Evolutionary conservation across 2,329 filamentous ascomycete genomes (phyloP).

Genomic region (Chrysoporthe puriensis): DNA sequence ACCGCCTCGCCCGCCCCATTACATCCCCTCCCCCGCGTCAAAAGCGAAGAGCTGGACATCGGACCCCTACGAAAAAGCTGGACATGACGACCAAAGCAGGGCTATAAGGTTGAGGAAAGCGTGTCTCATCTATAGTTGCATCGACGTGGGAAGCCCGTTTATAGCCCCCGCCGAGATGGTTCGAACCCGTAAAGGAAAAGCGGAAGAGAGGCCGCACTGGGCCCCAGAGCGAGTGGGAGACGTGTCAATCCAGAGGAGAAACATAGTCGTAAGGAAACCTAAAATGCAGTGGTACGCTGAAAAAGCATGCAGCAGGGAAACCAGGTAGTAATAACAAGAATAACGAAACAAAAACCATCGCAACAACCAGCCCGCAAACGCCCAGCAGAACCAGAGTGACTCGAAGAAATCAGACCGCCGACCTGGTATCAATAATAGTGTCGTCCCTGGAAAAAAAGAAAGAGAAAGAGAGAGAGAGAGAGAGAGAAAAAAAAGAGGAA

Average conservation of each 20-base stretch:
- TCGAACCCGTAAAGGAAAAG: neutral
- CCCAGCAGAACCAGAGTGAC: constrained; percentile 9
- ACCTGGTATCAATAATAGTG: constrained; percentile 27
- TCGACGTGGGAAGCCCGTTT: neutral
- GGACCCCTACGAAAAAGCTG: neutral
- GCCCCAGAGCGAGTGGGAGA: constrained; percentile 4
- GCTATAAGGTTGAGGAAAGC: neutral
- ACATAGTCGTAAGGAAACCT: neutral
- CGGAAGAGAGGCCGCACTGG: neutral
- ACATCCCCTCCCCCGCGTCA: neutral
- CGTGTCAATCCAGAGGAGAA: constrained; percentile 7
- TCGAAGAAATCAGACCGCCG: constrained; percentile 24
- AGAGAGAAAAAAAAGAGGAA: neutral
- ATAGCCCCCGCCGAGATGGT: neutral
- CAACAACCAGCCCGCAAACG: constrained; percentile 12
- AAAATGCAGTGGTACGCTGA: constrained; percentile 12
- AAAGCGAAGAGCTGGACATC: neutral
- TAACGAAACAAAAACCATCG: neutral
- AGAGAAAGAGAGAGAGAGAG: constrained; percentile 5
- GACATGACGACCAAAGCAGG: constrained; percentile 4
- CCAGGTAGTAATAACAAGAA: neutral
- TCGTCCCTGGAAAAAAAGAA: constrained; percentile 8
- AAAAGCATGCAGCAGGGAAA: neutral
- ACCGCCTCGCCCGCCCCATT: neutral
- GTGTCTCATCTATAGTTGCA: constrained; percentile 12